Conservation (phyloP, 2,329 filamentous ascomycete genomes). For the Colletotrichum magnum region DNA sequence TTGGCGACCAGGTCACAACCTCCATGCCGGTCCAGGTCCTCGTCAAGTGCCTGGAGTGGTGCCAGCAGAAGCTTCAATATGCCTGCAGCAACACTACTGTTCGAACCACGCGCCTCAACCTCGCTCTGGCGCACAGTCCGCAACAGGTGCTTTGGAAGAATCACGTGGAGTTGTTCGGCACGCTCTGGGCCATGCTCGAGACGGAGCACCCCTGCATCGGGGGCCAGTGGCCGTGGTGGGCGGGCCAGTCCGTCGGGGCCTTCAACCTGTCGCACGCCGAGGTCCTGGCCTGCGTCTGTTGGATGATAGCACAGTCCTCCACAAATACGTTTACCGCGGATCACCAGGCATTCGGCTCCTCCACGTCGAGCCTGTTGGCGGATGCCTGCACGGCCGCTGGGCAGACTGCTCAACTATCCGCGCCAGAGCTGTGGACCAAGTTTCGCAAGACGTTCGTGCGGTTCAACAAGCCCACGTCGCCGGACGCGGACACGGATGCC, state of each 20-base stretch:
- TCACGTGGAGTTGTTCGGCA: conserved; percentile 4
- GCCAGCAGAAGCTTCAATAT: background rate
- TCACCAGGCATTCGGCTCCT: background rate
- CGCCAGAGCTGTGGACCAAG: background rate
- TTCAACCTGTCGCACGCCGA: conserved; percentile 9
- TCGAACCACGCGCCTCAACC: background rate
- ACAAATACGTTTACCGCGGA: background rate
- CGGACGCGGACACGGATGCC: background rate
- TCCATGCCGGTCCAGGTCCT: background rate
- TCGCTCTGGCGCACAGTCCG: background rate
- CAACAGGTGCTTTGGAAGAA: conserved; percentile 1
- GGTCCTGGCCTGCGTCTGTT: conserved; percentile 17
- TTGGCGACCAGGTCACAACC: background rate
- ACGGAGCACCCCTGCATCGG: background rate
- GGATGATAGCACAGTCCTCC: background rate
- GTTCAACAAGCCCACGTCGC: background rate
- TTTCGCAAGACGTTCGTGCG: conserved; percentile 1
- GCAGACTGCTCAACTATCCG: background rate
- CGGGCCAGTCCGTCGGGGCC: background rate
- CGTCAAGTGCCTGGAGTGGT: conserved; percentile 9
- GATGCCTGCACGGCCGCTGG: background rate
- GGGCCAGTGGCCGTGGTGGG: background rate
- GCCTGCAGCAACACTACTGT: background rate
- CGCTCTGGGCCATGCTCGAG: conserved; percentile 7
- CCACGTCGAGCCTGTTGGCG: background rate